Percentiles rank a stretch among this genome's conserved stretches.
phyloP scores from a whole-genome alignment of 179 eudicot genomes.

The Heliamphora pulchella region DNA sequence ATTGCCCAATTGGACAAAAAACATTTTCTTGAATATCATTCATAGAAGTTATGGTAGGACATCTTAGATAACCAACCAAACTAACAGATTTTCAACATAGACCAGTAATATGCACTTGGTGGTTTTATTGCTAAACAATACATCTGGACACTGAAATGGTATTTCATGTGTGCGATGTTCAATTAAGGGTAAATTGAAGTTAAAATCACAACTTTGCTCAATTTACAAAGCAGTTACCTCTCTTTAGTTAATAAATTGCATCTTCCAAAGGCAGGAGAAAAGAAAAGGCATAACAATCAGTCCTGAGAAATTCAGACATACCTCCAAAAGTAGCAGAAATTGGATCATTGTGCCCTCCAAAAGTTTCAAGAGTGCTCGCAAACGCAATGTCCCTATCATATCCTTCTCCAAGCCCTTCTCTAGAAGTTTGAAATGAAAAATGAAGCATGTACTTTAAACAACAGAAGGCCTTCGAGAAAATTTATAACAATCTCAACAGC shows the following conservation, averaged over 20 bases:
- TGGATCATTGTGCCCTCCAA: conserved; percentile 71
- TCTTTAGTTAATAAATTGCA: conserved; percentile 3
- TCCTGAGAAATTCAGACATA: conserved; percentile 19
- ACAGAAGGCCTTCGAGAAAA: neutral
- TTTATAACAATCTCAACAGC: neutral
- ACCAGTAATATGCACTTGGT: neutral
- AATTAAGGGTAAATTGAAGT: neutral
- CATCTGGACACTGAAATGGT: neutral
- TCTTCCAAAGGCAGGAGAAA: neutral
- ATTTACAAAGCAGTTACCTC: neutral
- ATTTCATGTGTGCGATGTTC: neutral
- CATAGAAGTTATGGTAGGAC: neutral
- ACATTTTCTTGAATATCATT: neutral
- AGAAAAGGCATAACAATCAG: neutral
- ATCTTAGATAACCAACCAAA: conserved; percentile 1
- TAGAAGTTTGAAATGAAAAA: conserved; percentile 24
- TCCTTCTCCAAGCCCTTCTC: conserved; percentile 95
- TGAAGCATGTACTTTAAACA: conserved; percentile 8
- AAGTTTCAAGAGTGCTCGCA: conserved; percentile 69
- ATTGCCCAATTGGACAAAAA: neutral
- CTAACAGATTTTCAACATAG: neutral
- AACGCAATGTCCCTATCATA: conserved; percentile 77
- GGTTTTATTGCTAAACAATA: neutral
- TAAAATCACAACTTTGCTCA: conserved; percentile 3
- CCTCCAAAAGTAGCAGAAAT: conserved; percentile 76